Conservation (phyloP, 345 rosid genomes). For the Euphorbia peplus region DNA sequence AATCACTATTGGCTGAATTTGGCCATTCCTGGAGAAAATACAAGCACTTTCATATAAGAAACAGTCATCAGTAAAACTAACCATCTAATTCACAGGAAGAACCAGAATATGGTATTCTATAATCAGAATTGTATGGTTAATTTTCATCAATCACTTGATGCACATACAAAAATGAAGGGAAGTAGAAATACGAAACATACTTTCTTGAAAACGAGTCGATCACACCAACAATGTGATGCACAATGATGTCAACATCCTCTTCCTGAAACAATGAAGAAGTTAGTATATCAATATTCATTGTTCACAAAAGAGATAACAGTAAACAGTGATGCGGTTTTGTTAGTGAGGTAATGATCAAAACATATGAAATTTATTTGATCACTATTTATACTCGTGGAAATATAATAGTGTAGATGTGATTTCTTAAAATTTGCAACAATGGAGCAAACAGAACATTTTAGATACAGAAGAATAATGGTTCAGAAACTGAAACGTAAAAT, state of each 20-base stretch:
- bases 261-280: conserved; percentile 39
- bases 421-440: neutral
- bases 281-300: neutral
- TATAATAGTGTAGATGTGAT: neutral
- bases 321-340: neutral
- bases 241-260: conserved; percentile 66
- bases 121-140: neutral
- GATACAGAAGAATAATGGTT: neutral
- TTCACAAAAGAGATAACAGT: neutral
- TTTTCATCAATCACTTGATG: neutral
- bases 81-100: neutral
- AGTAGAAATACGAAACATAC: conserved; percentile 27
- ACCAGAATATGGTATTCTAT: neutral
- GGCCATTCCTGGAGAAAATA: conserved; percentile 35
- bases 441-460: neutral
- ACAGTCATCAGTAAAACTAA: neutral
- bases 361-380: neutral
- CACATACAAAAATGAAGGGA: neutral
- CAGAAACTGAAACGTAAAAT: neutral
- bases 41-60: neutral
- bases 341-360: neutral
- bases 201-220: conserved; percentile 59
- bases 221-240: conserved; percentile 67
- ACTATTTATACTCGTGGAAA: neutral
- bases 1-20: conserved; percentile 19